Evolutionary conservation across 805 yeast species (phyloP).

Genomic region (fission yeast (Schizosaccharomyces pombe)): DNA sequence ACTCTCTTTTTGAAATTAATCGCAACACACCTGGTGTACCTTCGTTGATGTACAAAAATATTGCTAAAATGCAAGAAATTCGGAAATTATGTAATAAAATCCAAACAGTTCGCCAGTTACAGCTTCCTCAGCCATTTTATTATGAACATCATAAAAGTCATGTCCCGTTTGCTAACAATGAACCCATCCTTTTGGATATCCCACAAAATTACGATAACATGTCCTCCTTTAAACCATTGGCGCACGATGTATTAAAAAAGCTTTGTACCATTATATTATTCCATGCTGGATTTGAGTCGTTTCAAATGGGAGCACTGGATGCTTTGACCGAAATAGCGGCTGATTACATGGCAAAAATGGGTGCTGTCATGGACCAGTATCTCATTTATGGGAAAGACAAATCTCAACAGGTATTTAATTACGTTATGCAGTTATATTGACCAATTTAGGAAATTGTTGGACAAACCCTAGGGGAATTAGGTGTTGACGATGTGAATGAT

Average conservation of each 20-base stretch:
- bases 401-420: neutral
- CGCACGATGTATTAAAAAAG: constrained; percentile 16
- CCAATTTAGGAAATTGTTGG: neutral
- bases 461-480: neutral
- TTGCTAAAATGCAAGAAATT: constrained; percentile 64
- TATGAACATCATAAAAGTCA: constrained; percentile 14
- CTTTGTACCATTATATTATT: neutral
- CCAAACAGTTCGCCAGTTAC: constrained; percentile 71
- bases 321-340: constrained; percentile 67
- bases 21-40: neutral
- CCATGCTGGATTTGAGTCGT: constrained; percentile 14
- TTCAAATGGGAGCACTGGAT: constrained; percentile 55
- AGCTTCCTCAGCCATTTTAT: constrained; percentile 29
- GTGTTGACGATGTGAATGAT: neutral
- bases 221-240: neutral
- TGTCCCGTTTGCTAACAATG: constrained; percentile 88
- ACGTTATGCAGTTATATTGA: too few species aligned
- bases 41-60: constrained; percentile 33
- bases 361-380: constrained; percentile 12
- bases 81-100: constrained; percentile 74
- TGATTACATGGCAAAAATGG: constrained; percentile 50
- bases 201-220: neutral
- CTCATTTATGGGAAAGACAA: neutral
- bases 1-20: neutral
- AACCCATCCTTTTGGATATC: constrained; percentile 17